Evolutionary conservation across 331 rosid genomes (phyloP).

Genomic region (Stylosanthes scabra): DNA sequence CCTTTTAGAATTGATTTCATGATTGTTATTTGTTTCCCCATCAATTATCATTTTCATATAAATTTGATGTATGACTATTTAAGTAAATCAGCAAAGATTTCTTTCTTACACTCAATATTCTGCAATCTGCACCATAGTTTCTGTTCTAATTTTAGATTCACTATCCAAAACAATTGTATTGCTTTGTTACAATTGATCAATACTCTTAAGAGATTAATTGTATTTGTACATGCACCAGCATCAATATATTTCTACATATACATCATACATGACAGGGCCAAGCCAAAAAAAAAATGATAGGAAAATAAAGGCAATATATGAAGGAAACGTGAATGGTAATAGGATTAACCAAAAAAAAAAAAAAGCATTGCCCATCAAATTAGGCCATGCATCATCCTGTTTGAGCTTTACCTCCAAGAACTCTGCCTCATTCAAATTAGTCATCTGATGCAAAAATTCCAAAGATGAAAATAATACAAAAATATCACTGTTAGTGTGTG

Average conservation of each 20-base stretch:
- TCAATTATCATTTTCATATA: background rate
- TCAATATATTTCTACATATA: background rate
- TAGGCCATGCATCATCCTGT: constrained; percentile 27
- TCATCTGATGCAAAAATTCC: constrained; percentile 38
- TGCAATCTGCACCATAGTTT: no score
- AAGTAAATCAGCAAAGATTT: constrained; percentile 6
- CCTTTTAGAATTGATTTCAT: background rate
- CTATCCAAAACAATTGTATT: no score
- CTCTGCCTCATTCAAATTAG: constrained; percentile 30
- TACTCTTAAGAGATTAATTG: no score
- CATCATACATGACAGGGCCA: constrained; percentile 19
- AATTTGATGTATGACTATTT: background rate
- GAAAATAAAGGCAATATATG: no score
- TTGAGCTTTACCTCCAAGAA: constrained; percentile 34
- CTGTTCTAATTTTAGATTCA: constrained; percentile 3
- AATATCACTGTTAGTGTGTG: constrained; percentile 3
- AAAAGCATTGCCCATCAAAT: constrained; percentile 8
- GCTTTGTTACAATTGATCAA: no score
- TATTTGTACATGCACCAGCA: no score
- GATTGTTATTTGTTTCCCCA: background rate
- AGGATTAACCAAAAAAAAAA: background rate
- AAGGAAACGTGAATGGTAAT: constrained; percentile 20
- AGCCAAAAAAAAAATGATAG: background rate
- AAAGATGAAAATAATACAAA: background rate
- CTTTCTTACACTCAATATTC: no score